Conservation (phyloP, 192 early-diverging fungal genomes). For the Coemansia sp. region DNA sequence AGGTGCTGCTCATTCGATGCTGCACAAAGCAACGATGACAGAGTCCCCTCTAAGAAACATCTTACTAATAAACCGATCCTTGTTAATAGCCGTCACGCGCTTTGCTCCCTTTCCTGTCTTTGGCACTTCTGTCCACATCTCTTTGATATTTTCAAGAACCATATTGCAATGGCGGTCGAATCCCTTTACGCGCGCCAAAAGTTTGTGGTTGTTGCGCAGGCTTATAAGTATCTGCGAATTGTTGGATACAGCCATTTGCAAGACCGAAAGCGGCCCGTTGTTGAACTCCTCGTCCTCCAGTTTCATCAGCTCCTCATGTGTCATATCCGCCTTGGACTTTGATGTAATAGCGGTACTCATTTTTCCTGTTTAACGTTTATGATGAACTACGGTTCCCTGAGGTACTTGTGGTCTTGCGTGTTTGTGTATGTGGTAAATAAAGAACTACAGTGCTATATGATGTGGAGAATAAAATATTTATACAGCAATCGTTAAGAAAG, state of each 20-base stretch:
- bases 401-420: neutral
- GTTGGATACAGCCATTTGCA: conserved; percentile 92
- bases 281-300: conserved; percentile 95
- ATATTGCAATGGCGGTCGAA: conserved; percentile 99
- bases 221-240: conserved; percentile 96
- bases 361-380: neutral
- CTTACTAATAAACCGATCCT: conserved; percentile 97
- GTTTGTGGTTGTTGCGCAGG: conserved; percentile 97
- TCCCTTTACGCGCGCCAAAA: conserved; percentile 96
- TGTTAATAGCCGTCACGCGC: conserved; percentile 95
- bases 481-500: no score
- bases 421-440: neutral
- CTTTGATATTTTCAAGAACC: conserved; percentile 99
- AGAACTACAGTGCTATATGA: neutral
- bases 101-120: conserved; percentile 86
- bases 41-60: conserved; percentile 98
- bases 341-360: conserved; percentile 51
- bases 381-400: no score
- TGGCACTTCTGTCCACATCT: conserved; percentile 98
- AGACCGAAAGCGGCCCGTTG: conserved; percentile 95
- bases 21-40: conserved; percentile 74
- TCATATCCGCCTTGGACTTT: conserved; percentile 55
- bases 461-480: no score
- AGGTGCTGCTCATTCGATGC: conserved; percentile 18
- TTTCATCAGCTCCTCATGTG: conserved; percentile 77